phyloP scores from a whole-genome alignment of 352 stramenopile species.

The Phytopythium aichiense region DNA sequence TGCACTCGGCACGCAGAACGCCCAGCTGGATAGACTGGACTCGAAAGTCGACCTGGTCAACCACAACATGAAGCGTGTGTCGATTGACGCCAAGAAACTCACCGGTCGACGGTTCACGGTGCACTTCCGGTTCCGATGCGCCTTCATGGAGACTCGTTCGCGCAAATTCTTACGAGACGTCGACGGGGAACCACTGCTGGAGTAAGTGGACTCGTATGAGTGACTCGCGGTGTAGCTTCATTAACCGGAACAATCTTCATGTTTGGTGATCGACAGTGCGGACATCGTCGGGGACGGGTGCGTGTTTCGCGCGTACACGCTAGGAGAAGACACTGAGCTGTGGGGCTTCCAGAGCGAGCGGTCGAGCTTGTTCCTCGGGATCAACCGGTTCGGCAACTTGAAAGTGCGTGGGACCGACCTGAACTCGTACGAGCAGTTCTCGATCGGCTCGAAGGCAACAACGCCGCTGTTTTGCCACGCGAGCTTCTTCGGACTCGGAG shows the following conservation, averaged over 20 bases:
- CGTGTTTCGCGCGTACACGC: conserved; percentile 67
- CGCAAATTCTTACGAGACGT: conserved; percentile 51
- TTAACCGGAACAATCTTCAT: neutral
- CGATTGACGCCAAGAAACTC: conserved; percentile 56
- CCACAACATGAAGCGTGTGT: conserved; percentile 67
- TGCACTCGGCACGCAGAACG: conserved; percentile 58
- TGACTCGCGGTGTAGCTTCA: neutral
- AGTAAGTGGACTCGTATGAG: conserved; percentile 23
- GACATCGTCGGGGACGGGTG: conserved; percentile 59
- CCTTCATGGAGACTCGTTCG: conserved; percentile 56
- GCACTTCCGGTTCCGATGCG: conserved; percentile 62
- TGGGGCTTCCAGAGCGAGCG: conserved; percentile 79
- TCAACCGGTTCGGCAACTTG: conserved; percentile 66
- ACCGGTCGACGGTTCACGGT: conserved; percentile 31
- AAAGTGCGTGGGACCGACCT: conserved; percentile 59
- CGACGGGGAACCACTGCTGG: conserved; percentile 51
- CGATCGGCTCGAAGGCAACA: conserved; percentile 42
- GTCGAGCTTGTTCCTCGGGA: conserved; percentile 57
- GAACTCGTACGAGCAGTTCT: conserved; percentile 77
- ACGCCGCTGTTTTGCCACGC: conserved; percentile 63
- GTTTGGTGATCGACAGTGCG: conserved; percentile 25
- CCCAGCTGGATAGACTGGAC: conserved; percentile 55
- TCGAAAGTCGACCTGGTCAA: conserved; percentile 59
- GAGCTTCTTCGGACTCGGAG: conserved; percentile 70
- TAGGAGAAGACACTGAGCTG: conserved; percentile 70